phyloP scores from a whole-genome alignment of 495 filamentous ascomycete genomes.

The Trichoderma gamsii region DNA sequence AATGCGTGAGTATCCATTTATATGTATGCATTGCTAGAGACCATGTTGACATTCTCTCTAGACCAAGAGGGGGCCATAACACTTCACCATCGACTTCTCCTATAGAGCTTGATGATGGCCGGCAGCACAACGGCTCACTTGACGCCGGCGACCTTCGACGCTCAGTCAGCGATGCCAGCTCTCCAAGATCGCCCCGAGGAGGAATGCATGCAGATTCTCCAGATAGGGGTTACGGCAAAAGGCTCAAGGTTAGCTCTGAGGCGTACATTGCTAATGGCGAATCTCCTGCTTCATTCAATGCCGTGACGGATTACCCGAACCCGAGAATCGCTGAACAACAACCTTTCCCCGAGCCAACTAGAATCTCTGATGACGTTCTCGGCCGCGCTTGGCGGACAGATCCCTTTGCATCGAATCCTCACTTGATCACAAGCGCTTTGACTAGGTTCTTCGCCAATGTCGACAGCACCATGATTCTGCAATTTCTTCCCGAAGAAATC shows the following conservation, averaged over 20 bases:
- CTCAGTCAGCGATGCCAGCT: conserved; percentile 36
- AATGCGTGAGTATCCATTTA: conserved; percentile 63
- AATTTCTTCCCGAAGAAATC: conserved; percentile 44
- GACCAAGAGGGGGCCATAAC: conserved; percentile 50
- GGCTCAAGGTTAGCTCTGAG: conserved; percentile 36
- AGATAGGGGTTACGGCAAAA: conserved; percentile 32
- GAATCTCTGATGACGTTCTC: conserved; percentile 44
- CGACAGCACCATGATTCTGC: conserved; percentile 23
- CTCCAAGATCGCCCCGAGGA: conserved; percentile 39
- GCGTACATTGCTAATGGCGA: conserved; percentile 30
- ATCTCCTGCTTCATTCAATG: conserved; percentile 29
- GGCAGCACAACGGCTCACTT: conserved; percentile 28
- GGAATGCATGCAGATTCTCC: conserved; percentile 28
- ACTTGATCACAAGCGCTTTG: conserved; percentile 25
- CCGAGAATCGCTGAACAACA: not conserved
- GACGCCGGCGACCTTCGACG: conserved; percentile 21
- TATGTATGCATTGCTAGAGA: not conserved
- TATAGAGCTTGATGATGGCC: conserved; percentile 40
- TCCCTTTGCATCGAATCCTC: conserved; percentile 50
- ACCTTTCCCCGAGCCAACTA: conserved; percentile 30
- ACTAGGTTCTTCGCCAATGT: conserved; percentile 25
- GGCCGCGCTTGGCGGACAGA: conserved; percentile 57
- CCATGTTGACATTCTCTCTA: conserved; percentile 26
- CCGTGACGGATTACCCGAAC: conserved; percentile 1
- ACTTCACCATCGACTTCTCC: conserved; percentile 46